Evolutionary conservation across 805 yeast species (phyloP).

Genomic region (Ogataea ganodermae): DNA sequence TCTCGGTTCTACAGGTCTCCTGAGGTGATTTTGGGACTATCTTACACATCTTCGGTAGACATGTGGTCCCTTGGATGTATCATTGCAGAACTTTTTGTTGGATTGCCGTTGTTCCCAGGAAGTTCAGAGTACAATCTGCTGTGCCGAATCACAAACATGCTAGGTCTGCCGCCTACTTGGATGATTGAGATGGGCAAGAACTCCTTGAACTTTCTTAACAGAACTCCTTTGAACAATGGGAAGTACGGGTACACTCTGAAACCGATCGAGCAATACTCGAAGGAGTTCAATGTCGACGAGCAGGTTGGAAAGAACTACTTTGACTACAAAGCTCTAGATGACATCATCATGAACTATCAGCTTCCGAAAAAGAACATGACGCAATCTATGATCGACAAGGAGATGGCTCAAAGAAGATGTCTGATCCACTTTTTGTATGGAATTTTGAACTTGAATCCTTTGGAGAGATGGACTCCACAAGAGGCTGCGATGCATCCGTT

Average conservation of each 20-base stretch:
- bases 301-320: slow-evolving; percentile 86
- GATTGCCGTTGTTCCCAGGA: slow-evolving; percentile 94
- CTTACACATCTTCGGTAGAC: slow-evolving; percentile 90
- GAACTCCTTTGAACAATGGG: slow-evolving; percentile 24
- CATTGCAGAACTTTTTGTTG: slow-evolving; percentile 63
- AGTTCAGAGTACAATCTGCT: slow-evolving; percentile 91
- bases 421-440: slow-evolving; percentile 79
- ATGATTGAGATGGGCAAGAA: slow-evolving; percentile 96
- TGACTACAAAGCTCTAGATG: slow-evolving; percentile 60
- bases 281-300: slow-evolving; percentile 59
- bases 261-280: slow-evolving; percentile 48
- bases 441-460: slow-evolving; percentile 79
- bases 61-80: slow-evolving; percentile 70
- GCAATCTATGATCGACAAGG: slow-evolving; percentile 59
- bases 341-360: slow-evolving; percentile 76
- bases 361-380: slow-evolving; percentile 61
- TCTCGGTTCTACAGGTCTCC: slow-evolving; percentile 94
- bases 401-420: slow-evolving; percentile 68
- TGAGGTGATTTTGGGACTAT: slow-evolving; percentile 88
- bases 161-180: slow-evolving; percentile 91
- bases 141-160: slow-evolving; percentile 74
- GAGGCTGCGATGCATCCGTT: slow-evolving; percentile 94
- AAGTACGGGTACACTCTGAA: slow-evolving; percentile 32
- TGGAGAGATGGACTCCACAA: slow-evolving; percentile 96
- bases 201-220: slow-evolving; percentile 61